These are phyloP conservation scores for Marasmius fiardii DNA, from an alignment of 1,284 basidiomycete genomes.

Conservation along the genomic window DNA sequence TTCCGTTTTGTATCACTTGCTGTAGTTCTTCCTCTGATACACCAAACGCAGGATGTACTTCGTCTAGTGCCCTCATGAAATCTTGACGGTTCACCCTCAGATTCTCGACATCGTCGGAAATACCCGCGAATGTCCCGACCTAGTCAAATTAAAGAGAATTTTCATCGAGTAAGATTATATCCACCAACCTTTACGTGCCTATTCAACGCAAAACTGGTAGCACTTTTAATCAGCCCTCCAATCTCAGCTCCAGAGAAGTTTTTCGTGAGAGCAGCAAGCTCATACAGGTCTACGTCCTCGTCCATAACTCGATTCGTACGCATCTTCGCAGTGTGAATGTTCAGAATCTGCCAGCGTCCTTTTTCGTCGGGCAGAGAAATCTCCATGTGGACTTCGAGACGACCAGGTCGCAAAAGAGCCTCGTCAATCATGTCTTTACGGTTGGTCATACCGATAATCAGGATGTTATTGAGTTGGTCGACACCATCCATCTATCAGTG, in stretches of 20 bases:
- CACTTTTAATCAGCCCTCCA: conserved; percentile 94
- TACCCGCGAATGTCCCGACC: conserved; percentile 95
- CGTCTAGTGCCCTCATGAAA: conserved; percentile 90
- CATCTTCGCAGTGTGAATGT: conserved; percentile 97
- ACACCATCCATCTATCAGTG: conserved; percentile 92
- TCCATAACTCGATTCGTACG: conserved; percentile 90
- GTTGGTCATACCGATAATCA: conserved; percentile 99
- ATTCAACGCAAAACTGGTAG: conserved; percentile 97
- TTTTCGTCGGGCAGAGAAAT: conserved; percentile 95
- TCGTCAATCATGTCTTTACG: conserved; percentile 99
- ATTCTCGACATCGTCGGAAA: conserved; percentile 93
- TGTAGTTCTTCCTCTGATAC: conserved; percentile 96
- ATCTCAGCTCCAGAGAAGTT: conserved; percentile 99
- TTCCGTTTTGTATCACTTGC: conserved; percentile 95
- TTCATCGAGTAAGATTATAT: background rate
- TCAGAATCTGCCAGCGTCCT: conserved; percentile 92
- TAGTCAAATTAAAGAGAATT: conserved; percentile 16
- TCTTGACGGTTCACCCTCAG: conserved; percentile 87
- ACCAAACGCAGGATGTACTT: conserved; percentile 97
- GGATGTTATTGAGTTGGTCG: conserved; percentile 98
- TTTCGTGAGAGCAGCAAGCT: conserved; percentile 87
- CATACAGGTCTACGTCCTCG: conserved; percentile 78
- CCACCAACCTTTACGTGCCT: conserved; percentile 82
- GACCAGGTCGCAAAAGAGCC: conserved; percentile 93
- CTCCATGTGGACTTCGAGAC: conserved; percentile 99